phyloP scores from a whole-genome alignment of 305 asterid species.

The Fraxinus xanthoxyloides region DNA sequence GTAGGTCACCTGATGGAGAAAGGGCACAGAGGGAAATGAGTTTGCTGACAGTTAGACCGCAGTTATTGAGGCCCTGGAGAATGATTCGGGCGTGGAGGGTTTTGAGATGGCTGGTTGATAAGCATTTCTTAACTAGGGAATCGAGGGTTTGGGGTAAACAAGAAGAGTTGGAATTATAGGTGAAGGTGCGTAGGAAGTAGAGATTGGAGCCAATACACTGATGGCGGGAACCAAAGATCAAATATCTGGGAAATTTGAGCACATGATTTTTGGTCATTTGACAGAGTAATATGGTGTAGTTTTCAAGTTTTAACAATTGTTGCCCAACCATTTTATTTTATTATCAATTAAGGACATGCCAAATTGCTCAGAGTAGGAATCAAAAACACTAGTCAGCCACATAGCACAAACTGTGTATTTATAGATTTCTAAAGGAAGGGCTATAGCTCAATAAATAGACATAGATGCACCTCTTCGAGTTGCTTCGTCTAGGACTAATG shows the following conservation, averaged over 20 bases:
- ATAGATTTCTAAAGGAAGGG: background rate
- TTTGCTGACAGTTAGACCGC: constrained; percentile 56
- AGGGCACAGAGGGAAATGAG: constrained; percentile 56
- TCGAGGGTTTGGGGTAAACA: constrained; percentile 7
- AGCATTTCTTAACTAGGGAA: constrained; percentile 34
- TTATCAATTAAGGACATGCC: background rate
- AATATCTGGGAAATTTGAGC: constrained; percentile 19
- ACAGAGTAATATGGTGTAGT: background rate
- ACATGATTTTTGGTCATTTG: background rate
- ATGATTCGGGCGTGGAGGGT: constrained; percentile 64
- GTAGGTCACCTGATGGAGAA: constrained; percentile 46
- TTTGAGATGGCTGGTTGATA: constrained; percentile 52
- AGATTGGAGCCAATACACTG: background rate
- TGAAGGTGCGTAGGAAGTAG: constrained; percentile 11
- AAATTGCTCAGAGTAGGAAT: background rate
- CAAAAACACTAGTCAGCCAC: background rate
- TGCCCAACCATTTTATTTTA: background rate
- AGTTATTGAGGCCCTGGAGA: constrained; percentile 51
- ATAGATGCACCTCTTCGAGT: background rate
- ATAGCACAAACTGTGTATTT: background rate
- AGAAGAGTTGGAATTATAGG: constrained; percentile 12
- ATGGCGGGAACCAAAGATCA: background rate
- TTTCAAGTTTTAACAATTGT: background rate
- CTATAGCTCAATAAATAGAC: background rate
- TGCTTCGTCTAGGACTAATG: background rate